A percentile compares a stretch with the other conserved stretches of the same genome.
These are phyloP conservation scores for Aspergillus sp. DNA, from an alignment of 2,329 filamentous ascomycete species.

Conservation along the genomic window DNA sequence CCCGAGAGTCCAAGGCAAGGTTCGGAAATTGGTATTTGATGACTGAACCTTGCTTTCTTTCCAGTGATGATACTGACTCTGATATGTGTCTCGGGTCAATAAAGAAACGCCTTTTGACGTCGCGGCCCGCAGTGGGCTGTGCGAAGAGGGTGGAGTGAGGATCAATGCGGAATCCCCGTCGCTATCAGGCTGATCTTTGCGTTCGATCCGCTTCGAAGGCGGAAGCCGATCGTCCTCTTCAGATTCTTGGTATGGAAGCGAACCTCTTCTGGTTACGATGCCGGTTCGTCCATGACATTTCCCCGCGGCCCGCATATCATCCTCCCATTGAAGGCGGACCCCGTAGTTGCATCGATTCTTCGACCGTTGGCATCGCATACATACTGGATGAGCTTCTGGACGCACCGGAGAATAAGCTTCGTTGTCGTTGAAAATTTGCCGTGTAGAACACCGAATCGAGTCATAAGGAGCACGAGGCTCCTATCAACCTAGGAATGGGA, in stretches of 20 bases:
- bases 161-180: not conserved
- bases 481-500: not conserved
- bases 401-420: not conserved
- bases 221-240: not conserved
- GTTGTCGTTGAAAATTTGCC: not conserved
- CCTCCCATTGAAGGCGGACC: conserved; percentile 9
- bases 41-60: not conserved
- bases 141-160: conserved; percentile 3
- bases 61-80: not conserved
- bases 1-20: not conserved
- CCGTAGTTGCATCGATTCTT: conserved; percentile 6
- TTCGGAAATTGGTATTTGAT: not conserved
- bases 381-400: conserved; percentile 6
- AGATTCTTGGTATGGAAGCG: not conserved
- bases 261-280: not conserved
- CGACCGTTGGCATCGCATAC: conserved; percentile 8
- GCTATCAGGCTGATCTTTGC: not conserved
- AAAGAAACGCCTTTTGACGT: not conserved
- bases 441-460: not conserved
- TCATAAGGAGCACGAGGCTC: no score
- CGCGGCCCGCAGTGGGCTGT: not conserved
- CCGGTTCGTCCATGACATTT: conserved; percentile 11
- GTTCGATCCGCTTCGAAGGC: not conserved
- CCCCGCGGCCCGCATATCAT: conserved; percentile 8
- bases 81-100: not conserved